Evolutionary conservation across 768 basidiomycete genomes (phyloP).

Genomic region (Mycena rebaudengoi): DNA sequence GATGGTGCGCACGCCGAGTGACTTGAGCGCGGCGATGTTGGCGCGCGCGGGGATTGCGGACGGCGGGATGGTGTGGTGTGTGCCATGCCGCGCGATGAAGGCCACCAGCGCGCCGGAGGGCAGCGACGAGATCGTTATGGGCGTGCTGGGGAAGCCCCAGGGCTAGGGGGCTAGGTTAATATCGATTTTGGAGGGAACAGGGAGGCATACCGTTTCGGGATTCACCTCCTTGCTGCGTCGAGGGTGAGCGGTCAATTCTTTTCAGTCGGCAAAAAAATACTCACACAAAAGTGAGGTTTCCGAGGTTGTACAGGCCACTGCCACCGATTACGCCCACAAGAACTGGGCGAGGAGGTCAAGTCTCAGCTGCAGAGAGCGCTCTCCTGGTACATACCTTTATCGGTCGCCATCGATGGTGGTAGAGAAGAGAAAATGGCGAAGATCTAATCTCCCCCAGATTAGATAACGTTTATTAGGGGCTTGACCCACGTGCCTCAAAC

Average conservation of each 20-base stretch:
- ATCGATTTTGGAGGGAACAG: neutral
- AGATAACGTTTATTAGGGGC: too few species aligned
- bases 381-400: constrained; percentile 6
- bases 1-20: constrained; percentile 87
- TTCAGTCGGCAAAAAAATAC: constrained; percentile 40
- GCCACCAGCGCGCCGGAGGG: constrained; percentile 84
- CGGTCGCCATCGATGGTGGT: constrained; percentile 1
- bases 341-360: constrained; percentile 49
- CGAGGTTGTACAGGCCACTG: constrained; percentile 91
- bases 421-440: neutral
- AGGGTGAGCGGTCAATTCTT: neutral
- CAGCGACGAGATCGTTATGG: constrained; percentile 90
- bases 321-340: constrained; percentile 92
- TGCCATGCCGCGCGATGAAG: constrained; percentile 92
- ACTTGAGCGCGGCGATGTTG: constrained; percentile 96
- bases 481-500: too few species aligned
- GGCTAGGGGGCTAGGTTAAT: constrained; percentile 60
- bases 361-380: neutral
- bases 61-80: constrained; percentile 80
- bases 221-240: constrained; percentile 71
- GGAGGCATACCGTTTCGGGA: constrained; percentile 74
- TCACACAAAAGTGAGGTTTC: constrained; percentile 89
- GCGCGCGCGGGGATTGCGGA: constrained; percentile 86
- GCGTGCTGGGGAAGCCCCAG: constrained; percentile 92
- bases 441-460: too few species aligned